A percentile compares a stretch with the other conserved stretches of the same genome.
phyloP scores from a whole-genome alignment of 108 stramenopile species.

The Pinguiococcus pyrenoidosus region DNA sequence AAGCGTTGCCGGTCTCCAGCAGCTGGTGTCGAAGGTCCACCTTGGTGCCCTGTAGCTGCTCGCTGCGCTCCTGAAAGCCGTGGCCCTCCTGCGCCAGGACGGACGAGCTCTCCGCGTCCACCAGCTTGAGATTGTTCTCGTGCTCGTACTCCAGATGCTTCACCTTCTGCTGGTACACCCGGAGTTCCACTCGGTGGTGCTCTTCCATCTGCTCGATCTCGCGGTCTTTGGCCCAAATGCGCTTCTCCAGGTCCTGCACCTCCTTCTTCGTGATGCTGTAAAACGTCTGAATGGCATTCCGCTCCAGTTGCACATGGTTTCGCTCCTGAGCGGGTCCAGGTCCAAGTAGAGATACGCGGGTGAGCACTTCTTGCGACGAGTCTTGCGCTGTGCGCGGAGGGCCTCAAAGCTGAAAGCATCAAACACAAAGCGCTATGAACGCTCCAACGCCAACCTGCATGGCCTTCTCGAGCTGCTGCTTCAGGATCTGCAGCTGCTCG shows the following conservation, averaged over 20 bases:
- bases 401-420: too few relatives aligned
- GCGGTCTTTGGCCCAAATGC: conserved; percentile 43
- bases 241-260: conserved; percentile 32
- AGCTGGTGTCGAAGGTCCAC: conserved; percentile 27
- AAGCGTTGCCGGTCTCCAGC: conserved; percentile 13
- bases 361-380: too few relatives aligned
- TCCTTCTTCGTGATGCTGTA: conserved; percentile 48
- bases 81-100: conserved; percentile 17
- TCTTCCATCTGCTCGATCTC: conserved; percentile 50
- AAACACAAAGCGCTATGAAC: too few relatives aligned
- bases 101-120: conserved; percentile 15
- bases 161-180: conserved; percentile 52
- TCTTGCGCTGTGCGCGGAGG: too few relatives aligned
- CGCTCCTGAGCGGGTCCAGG: too few relatives aligned
- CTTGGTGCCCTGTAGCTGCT: conserved; percentile 24
- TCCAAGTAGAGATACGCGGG: too few relatives aligned
- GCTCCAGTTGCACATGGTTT: conserved; percentile 53
- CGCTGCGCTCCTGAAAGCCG: conserved; percentile 7
- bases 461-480: conserved; percentile 40
- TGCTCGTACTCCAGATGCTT: conserved; percentile 60
- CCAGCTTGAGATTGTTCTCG: conserved; percentile 39
- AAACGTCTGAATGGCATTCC: conserved; percentile 48
- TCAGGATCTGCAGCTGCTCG: conserved; percentile 43
- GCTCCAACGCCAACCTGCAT: too few relatives aligned
- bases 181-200: conserved; percentile 44